These are phyloP conservation scores for Calonectria henricotiae DNA, from an alignment of 2,329 filamentous ascomycete species.

Conservation along the genomic window DNA sequence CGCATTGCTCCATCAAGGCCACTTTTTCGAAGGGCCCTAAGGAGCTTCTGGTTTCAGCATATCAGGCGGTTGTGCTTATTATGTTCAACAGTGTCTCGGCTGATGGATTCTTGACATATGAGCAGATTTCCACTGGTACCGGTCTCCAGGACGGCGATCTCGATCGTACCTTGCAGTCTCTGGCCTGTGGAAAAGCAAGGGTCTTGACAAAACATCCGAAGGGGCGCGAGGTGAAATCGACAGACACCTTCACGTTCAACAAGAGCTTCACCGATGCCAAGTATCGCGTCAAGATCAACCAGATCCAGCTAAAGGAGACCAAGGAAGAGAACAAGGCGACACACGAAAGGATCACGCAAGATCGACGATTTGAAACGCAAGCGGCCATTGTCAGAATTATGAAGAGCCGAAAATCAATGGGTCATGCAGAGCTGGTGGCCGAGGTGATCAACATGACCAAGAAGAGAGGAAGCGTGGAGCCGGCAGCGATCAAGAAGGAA, in stretches of 20 bases:
- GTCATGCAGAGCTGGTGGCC: constrained; percentile 87
- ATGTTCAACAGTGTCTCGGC: constrained; percentile 83
- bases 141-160: constrained; percentile 85
- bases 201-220: constrained; percentile 90
- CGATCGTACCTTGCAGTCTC: constrained; percentile 91
- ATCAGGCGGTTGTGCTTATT: constrained; percentile 91
- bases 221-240: constrained; percentile 82
- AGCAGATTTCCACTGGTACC: constrained; percentile 82
- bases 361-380: constrained; percentile 96
- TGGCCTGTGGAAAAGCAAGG: constrained; percentile 91
- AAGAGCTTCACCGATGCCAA: constrained; percentile 83
- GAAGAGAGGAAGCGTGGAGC: constrained; percentile 87
- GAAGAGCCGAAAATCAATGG: constrained; percentile 92
- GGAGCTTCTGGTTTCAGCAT: constrained; percentile 91
- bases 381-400: constrained; percentile 97
- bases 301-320: constrained; percentile 97
- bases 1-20: constrained; percentile 89
- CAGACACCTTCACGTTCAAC: constrained; percentile 91
- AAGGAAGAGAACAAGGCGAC: constrained; percentile 95
- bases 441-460: constrained; percentile 95
- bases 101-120: constrained; percentile 80
- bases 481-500: constrained; percentile 93
- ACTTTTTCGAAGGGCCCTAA: constrained; percentile 86
- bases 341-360: constrained; percentile 89
- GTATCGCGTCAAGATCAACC: constrained; percentile 97